phyloP scores from a whole-genome alignment of 2,329 filamentous ascomycete species.

The Paraconiothyrium brasiliense region DNA sequence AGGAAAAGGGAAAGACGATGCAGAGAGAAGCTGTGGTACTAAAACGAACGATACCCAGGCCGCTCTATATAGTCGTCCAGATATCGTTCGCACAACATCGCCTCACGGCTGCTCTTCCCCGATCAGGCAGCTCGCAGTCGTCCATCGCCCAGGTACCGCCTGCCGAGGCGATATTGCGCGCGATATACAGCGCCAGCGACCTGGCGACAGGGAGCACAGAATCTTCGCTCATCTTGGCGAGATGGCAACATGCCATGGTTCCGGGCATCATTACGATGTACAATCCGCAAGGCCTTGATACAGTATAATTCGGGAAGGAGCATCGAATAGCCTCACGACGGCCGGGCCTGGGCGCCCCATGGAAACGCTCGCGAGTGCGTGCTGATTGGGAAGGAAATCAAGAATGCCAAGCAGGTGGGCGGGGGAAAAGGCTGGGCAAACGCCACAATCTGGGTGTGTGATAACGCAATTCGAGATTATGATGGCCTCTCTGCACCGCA shows the following conservation, averaged over 20 bases:
- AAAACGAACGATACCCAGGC: background rate
- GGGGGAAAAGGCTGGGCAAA: conserved; percentile 11
- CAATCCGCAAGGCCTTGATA: background rate
- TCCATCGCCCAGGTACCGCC: conserved; percentile 8
- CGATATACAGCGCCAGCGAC: conserved; percentile 5
- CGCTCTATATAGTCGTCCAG: conserved; percentile 12
- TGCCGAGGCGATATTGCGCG: conserved; percentile 9
- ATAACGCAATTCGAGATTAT: conserved; percentile 1
- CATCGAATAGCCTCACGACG: conserved; percentile 15
- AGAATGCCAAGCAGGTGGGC: conserved; percentile 8
- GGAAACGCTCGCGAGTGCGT: conserved; percentile 5
- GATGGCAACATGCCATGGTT: conserved; percentile 9
- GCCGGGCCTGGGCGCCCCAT: conserved; percentile 10
- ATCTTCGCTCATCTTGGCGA: conserved; percentile 13
- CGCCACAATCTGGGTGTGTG: conserved; percentile 14
- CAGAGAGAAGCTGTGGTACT: conserved; percentile 3
- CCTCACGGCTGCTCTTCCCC: conserved; percentile 3
- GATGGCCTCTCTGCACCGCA: background rate
- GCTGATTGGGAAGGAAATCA: conserved; percentile 13
- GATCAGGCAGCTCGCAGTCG: conserved; percentile 15
- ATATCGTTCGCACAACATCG: background rate
- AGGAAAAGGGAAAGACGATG: background rate
- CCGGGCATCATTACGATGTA: conserved; percentile 8
- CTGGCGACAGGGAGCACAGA: conserved; percentile 13
- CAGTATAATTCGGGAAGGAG: conserved; percentile 13